Conservation (phyloP, 2,329 filamentous ascomycete genomes). For the Monascus ruber region DNA sequence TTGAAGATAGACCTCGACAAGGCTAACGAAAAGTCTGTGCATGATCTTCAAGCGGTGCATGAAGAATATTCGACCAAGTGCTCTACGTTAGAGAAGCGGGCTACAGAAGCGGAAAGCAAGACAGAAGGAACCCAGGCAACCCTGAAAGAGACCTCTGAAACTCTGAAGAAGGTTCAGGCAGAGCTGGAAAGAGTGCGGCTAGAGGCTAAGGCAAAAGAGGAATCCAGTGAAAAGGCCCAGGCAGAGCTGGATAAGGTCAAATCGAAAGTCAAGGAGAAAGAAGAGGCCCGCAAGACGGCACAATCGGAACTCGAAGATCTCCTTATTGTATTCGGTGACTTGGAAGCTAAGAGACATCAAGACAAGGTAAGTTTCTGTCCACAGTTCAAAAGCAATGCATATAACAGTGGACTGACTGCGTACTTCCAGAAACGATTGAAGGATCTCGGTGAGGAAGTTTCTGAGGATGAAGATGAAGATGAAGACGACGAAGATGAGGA, state of each 20-base stretch:
- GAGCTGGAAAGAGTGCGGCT: conserved; percentile 7
- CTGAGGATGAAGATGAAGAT: conserved; percentile 62
- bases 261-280: conserved; percentile 36
- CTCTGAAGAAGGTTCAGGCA: conserved; percentile 21
- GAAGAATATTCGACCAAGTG: conserved; percentile 39
- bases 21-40: conserved; percentile 37
- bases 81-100: conserved; percentile 38
- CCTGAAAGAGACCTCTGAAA: conserved; percentile 40
- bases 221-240: conserved; percentile 43
- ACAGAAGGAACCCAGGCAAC: conserved; percentile 20
- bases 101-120: conserved; percentile 28
- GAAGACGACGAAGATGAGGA: conserved; percentile 46
- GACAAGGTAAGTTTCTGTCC: conserved; percentile 52
- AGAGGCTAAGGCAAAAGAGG: conserved; percentile 36
- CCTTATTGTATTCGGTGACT: conserved; percentile 66
- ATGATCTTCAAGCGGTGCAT: conserved; percentile 48
- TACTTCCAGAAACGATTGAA: conserved; percentile 47
- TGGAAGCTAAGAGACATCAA: conserved; percentile 63
- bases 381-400: conserved; percentile 2
- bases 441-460: conserved; percentile 58
- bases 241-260: conserved; percentile 21
- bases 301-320: conserved; percentile 72
- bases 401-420: conserved; percentile 18
- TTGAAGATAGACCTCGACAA: conserved; percentile 41
- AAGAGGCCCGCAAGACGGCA: conserved; percentile 50